Evolutionary conservation across 2,329 filamentous ascomycete species (phyloP), one percentile per base, ranked within the genome.

Genomic region (Lasiodiplodia theobromae): DNA sequence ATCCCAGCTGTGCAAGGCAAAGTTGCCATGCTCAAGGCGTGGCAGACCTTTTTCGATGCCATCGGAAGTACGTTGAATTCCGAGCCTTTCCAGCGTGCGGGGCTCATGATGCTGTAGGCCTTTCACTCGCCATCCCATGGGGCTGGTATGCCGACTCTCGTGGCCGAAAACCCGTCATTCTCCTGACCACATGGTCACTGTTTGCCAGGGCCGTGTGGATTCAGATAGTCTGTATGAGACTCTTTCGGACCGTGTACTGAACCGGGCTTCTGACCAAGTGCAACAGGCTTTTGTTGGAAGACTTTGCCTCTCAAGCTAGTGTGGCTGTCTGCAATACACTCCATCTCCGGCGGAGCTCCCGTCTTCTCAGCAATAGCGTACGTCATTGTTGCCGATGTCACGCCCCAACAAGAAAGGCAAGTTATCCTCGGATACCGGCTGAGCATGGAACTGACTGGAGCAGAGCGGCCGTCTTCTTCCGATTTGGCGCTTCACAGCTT

Each of bases 1-100:
- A 74, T 75, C 3, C 73, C 78, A 0, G 75, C 78, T 2, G 84
- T 89, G 0, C 86, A 88, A 71, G 79, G 82, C 31, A 80, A 82
- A 23, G 77, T 89, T 53, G 85, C 86, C 14, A 82, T 84, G 79
- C 76, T 88, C 21, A 79, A 80, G 51, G 86, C 85, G 0, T 85
- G 84, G 80, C 72, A 77, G 53, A 71, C 76, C 23, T 81, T 83
- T 1, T 77, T 86, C 37, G 81, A 86, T 40, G 81, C 82, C 68
- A 73, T 87, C 4, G 82, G 86, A 11, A 81, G 82, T 83, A 40
- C 6, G 71, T 73, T 78, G 53, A 28, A 12, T 21, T 4, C 21
- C 28, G 28, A 31, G 56, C 34, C 28, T 11, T n/a, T n/a, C 18
- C 21, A 8, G 44, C 6, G n/a, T 10, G 3, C 7, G 10, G 40